phyloP scores from a whole-genome alignment of 2,329 filamentous ascomycete species.

The Triangularia setosa region DNA sequence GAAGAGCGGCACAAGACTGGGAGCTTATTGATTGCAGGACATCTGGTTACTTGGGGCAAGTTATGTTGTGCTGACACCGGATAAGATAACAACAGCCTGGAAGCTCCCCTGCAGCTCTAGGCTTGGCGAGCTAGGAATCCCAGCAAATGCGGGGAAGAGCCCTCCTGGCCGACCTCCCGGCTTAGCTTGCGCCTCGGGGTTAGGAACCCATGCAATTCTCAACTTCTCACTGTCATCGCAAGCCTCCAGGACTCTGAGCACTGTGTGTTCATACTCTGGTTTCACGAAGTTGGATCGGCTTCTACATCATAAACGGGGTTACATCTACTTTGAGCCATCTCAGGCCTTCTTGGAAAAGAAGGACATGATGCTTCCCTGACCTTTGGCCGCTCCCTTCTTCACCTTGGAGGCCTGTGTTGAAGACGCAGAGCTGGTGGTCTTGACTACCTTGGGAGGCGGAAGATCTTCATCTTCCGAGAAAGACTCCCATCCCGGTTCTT shows the following conservation, averaged over 20 bases:
- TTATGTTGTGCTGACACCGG: neutral
- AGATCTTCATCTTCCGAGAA: constrained; percentile 85
- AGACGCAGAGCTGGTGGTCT: constrained; percentile 46
- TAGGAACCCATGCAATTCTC: neutral
- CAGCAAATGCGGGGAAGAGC: neutral
- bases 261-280: neutral
- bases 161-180: too few species aligned
- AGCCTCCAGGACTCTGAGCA: too few species aligned
- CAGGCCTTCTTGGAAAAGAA: constrained; percentile 79
- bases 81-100: neutral
- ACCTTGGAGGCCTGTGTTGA: constrained; percentile 43
- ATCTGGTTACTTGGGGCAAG: neutral
- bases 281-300: neutral
- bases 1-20: neutral
- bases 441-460: constrained; percentile 39
- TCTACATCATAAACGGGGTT: neutral
- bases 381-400: constrained; percentile 56
- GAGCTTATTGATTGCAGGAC: neutral
- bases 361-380: constrained; percentile 83
- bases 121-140: neutral
- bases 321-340: neutral
- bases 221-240: neutral
- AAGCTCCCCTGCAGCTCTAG: neutral
- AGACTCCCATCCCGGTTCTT: constrained; percentile 83
- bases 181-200: too few species aligned